Conservation (phyloP, 345 rosid genomes). For the Carallia pectinifolia region DNA sequence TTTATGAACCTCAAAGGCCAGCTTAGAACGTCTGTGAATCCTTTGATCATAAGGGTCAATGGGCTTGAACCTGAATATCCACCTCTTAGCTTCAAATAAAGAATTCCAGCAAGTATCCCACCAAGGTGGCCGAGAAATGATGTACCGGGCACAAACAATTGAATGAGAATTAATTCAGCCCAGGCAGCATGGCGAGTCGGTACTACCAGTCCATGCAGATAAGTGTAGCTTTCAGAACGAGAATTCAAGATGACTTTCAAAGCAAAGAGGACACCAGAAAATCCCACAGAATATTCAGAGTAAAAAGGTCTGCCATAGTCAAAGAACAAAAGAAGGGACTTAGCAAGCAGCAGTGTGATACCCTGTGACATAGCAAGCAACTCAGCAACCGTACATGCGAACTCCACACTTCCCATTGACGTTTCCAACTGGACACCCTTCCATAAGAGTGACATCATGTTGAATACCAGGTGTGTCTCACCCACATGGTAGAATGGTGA, state of each 20-base stretch:
- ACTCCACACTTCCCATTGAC: constrained; percentile 82
- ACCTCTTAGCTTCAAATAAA: constrained; percentile 62
- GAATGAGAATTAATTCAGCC: constrained; percentile 89
- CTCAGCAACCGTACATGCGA: constrained; percentile 68
- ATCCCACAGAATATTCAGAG: constrained; percentile 70
- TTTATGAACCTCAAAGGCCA: constrained; percentile 60
- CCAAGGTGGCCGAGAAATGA: constrained; percentile 96
- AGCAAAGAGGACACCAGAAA: constrained; percentile 91
- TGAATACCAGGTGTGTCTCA: constrained; percentile 82
- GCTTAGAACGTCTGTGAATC: constrained; percentile 37
- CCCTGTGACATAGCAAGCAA: constrained; percentile 88
- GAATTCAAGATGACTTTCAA: constrained; percentile 92
- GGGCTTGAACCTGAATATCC: constrained; percentile 57
- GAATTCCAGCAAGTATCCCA: constrained; percentile 88
- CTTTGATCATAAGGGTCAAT: constrained; percentile 43
- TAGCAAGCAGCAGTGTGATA: constrained; percentile 66
- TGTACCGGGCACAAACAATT: constrained; percentile 81
- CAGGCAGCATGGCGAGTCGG: constrained; percentile 86
- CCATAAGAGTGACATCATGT: constrained; percentile 94
- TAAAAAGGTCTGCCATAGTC: constrained; percentile 60
- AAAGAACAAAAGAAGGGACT: constrained; percentile 57
- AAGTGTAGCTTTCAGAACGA: constrained; percentile 52
- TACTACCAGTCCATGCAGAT: constrained; percentile 65
- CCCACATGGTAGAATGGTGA: constrained; percentile 83
- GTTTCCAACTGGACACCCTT: constrained; percentile 86